Base-by-base conservation (phyloP, 2,329 filamentous ascomycete species). In the Fusarium subglutinans region DNA sequence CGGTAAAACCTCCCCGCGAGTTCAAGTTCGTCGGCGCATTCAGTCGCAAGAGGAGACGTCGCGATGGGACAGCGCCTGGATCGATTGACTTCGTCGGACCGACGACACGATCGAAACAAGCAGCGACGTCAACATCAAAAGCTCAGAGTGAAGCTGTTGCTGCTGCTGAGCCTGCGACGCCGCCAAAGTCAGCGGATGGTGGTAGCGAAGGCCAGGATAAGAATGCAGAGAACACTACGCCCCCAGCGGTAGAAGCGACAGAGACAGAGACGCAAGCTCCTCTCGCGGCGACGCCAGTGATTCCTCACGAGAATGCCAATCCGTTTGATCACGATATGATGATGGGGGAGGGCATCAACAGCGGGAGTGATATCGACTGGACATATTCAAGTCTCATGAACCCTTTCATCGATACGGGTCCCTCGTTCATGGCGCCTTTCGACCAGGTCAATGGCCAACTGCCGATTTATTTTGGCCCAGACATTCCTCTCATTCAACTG, bases 171-270 rank as follows among this genome's bases (percentile, higher is more conserved):
- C 30, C n/a, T 24, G 48, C 48, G n/a, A 53, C 30, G 0, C 30
- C 48, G 2, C 48, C 48, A 6, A 53, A 37, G 30, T 53, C 30
- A 6, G 30, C 48, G 12, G 48, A 53, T 26, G 30, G n/a, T 8
- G 8, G 12, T 3, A 53, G 30, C 13, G 30, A 53, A 3, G 9
- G n/a, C 2, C 30, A 15, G 9, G 48, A 37, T 37, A 53, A 35
- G n/a, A 37, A 8, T 12, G 8, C 8, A 0, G 30, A 26, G 8
- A 37, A 2, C 3, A 8, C 17, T 2, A 37, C 30, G 0, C 30
- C 30, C 6, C 30, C n/a, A 15, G 30, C n/a, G 6, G 48, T 20
- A 14, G 48, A 51, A 37, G 30, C 30, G 8, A 11, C 30, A 20
- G 48, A 20, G n/a, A 11, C 30, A 20, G 30, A 37, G 15, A 18